Conservation (phyloP, 108 stramenopile species). For the Aurantiochytrium sp. region DNA sequence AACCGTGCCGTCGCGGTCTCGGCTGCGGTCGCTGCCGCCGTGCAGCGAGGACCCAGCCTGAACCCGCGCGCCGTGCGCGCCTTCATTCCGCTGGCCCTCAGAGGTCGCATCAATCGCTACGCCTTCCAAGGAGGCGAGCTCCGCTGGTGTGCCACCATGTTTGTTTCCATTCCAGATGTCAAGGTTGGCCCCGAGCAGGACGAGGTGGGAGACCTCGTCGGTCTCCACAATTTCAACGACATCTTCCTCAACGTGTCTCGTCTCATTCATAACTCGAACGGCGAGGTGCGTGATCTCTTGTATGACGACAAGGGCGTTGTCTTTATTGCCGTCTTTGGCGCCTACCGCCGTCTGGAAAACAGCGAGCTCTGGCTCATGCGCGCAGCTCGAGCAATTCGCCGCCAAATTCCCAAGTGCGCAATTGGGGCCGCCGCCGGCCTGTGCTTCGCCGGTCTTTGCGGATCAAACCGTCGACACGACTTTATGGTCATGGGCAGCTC, state of each 20-base stretch:
- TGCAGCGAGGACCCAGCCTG: background rate
- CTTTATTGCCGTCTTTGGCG: constrained; percentile 12
- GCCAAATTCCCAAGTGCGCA: background rate
- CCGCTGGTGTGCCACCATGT: background rate
- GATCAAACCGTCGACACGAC: background rate
- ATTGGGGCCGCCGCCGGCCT: background rate
- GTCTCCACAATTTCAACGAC: background rate
- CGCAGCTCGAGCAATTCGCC: background rate
- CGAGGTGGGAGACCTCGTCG: background rate
- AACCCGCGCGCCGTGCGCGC: background rate
- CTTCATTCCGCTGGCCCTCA: background rate
- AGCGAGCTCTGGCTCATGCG: background rate
- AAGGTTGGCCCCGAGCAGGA: background rate
- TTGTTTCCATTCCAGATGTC: background rate
- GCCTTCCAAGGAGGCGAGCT: background rate
- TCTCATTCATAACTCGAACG: background rate
- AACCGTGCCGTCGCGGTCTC: background rate
- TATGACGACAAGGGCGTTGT: background rate
- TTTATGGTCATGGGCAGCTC: background rate
- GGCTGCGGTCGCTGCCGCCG: background rate
- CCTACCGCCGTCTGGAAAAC: background rate
- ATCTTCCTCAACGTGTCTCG: background rate
- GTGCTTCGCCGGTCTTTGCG: background rate
- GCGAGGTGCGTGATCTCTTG: background rate
- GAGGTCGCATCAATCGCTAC: background rate